Evolutionary conservation across 306 rosid genomes (phyloP).

Genomic region (Castanea crenata): DNA sequence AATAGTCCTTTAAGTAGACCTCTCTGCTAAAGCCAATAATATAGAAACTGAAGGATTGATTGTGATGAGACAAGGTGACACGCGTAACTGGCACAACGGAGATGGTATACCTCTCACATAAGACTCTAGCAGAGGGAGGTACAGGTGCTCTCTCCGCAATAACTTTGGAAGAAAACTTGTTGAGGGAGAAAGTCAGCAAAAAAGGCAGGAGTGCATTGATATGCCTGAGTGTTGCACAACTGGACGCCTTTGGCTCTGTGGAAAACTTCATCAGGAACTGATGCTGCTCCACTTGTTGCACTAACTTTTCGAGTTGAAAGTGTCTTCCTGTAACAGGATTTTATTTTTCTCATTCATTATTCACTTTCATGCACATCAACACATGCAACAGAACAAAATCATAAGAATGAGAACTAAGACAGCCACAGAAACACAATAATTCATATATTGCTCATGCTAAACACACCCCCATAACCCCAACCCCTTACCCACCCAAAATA

Average conservation of each 20-base stretch:
- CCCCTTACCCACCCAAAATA: too few species aligned
- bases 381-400: neutral
- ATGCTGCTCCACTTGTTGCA: slow-evolving; percentile 89
- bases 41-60: slow-evolving; percentile 75
- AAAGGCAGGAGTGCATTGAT: slow-evolving; percentile 88
- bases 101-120: slow-evolving; percentile 18
- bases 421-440: too few species aligned
- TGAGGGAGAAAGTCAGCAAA: slow-evolving; percentile 91
- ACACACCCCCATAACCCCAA: too few species aligned
- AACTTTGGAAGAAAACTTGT: slow-evolving; percentile 88
- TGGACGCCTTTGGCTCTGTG: slow-evolving; percentile 88
- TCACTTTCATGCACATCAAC: slow-evolving; percentile 3
- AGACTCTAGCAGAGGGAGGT: slow-evolving; percentile 32
- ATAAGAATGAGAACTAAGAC: too few species aligned
- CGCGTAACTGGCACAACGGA: slow-evolving; percentile 44
- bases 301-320: slow-evolving; percentile 77
- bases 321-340: slow-evolving; percentile 57
- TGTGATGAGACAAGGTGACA: slow-evolving; percentile 73
- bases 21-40: slow-evolving; percentile 77
- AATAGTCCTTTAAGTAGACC: slow-evolving; percentile 83
- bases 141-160: slow-evolving; percentile 60
- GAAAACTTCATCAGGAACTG: slow-evolving; percentile 91
- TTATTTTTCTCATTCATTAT: neutral
- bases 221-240: slow-evolving; percentile 88
- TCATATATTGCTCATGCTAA: too few species aligned